These are phyloP conservation scores for Stramenopiles sp. DNA, from an alignment of 352 stramenopile species.

Conservation along the genomic window DNA sequence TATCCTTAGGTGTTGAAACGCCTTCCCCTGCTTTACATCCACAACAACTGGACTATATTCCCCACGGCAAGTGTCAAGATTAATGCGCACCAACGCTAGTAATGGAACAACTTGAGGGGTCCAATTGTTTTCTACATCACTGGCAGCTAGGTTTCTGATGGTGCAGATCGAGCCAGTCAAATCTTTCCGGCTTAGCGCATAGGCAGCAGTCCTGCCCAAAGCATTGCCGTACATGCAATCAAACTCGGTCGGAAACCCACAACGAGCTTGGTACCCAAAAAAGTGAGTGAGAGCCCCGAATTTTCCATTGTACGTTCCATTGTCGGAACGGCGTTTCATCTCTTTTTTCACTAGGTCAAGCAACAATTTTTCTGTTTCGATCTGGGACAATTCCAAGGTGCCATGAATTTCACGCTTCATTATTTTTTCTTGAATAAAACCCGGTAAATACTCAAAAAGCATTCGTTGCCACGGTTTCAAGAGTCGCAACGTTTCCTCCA, in stretches of 20 bases:
- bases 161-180: constrained; percentile 26
- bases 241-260: constrained; percentile 28
- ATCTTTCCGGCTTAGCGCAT: constrained; percentile 25
- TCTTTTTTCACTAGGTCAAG: constrained; percentile 31
- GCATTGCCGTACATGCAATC: constrained; percentile 30
- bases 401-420: constrained; percentile 29
- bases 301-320: constrained; percentile 27
- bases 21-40: constrained; percentile 18
- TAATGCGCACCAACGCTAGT: constrained; percentile 19
- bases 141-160: constrained; percentile 19
- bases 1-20: constrained; percentile 16
- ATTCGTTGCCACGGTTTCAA: constrained; percentile 25
- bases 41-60: background rate
- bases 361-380: constrained; percentile 34
- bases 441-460: constrained; percentile 14
- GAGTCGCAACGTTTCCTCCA: constrained; percentile 23
- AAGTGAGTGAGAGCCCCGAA: constrained; percentile 18
- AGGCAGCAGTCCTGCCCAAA: constrained; percentile 26
- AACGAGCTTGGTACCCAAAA: constrained; percentile 25
- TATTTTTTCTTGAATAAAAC: background rate
- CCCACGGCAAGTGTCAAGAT: constrained; percentile 16
- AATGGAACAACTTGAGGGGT: constrained; percentile 19
- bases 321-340: constrained; percentile 13
- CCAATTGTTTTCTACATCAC: constrained; percentile 20
- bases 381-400: constrained; percentile 31